Conservation (phyloP, 208 protist genomes). For the Porcisia deanei region DNA sequence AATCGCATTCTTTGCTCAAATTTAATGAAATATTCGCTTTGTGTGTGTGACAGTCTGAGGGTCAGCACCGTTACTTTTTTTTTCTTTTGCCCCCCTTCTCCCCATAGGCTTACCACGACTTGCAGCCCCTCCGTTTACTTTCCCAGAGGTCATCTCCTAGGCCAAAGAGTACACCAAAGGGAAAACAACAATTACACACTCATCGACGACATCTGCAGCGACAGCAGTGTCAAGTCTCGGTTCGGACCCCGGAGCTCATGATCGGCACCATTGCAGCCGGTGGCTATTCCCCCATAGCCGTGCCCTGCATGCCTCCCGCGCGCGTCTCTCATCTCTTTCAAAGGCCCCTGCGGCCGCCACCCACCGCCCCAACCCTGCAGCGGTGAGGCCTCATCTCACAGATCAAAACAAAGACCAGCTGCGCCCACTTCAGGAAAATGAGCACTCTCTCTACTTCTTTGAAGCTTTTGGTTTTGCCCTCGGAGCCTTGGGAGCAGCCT, state of each 20-base stretch:
- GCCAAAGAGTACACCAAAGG: background rate
- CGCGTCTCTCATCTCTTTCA: background rate
- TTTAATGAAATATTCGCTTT: background rate
- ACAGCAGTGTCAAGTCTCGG: background rate
- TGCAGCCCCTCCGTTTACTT: background rate
- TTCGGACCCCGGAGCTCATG: background rate
- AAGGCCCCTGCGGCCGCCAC: too few species aligned
- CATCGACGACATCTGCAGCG: background rate
- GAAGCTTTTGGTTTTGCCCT: slow-evolving; percentile 3
- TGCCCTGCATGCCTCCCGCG: background rate
- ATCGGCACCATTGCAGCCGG: background rate
- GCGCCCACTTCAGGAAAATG: background rate
- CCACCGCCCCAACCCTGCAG: too few species aligned
- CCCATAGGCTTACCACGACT: background rate
- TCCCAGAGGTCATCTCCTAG: background rate
- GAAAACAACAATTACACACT: background rate
- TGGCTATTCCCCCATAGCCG: background rate
- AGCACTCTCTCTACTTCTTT: background rate
- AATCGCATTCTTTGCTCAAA: background rate
- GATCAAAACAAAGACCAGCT: background rate
- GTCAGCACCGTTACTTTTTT: too few species aligned
- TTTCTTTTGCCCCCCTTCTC: too few species aligned
- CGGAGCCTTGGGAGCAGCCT: background rate
- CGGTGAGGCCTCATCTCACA: background rate
- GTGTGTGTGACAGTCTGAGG: background rate